Percentiles rank a stretch among this genome's conserved stretches.
These are phyloP conservation scores for Combretum micranthum DNA, from an alignment of 345 rosid species.

Conservation along the genomic window DNA sequence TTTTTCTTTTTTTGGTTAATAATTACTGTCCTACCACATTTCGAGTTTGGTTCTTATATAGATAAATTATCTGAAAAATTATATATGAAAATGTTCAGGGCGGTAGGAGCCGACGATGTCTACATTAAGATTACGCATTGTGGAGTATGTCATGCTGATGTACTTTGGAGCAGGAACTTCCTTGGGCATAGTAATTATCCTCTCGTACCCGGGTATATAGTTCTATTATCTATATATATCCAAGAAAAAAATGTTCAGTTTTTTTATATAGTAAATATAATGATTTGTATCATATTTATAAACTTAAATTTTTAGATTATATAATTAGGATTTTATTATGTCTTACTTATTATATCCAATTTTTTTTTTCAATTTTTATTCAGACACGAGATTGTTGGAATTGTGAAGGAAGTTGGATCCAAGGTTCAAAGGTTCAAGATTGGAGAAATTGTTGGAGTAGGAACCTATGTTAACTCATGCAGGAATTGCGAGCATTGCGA, in stretches of 20 bases:
- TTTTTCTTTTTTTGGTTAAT: too few relatives aligned
- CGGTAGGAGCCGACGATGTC: constrained; percentile 54
- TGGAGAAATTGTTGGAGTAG: constrained; percentile 88
- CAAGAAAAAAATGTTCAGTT: background rate
- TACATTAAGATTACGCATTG: constrained; percentile 69
- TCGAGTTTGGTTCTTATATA: background rate
- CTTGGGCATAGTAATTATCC: constrained; percentile 61
- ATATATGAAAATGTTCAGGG: constrained; percentile 22
- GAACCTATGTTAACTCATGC: constrained; percentile 82
- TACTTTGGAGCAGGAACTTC: constrained; percentile 53
- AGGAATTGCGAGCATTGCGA: constrained; percentile 69
- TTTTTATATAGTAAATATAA: too few relatives aligned
- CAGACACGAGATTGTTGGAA: constrained; percentile 88
- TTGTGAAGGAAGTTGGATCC: constrained; percentile 72
- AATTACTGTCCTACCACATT: too few relatives aligned
- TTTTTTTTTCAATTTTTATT: background rate
- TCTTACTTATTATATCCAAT: too few relatives aligned
- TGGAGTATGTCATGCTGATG: constrained; percentile 87
- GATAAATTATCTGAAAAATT: background rate
- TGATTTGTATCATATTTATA: too few relatives aligned
- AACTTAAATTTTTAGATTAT: too few relatives aligned
- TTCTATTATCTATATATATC: constrained; percentile 1
- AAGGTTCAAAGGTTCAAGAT: constrained; percentile 53
- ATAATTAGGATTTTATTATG: too few relatives aligned
- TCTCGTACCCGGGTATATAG: constrained; percentile 69